These are phyloP conservation scores for Dillenia turbinata DNA, from an alignment of 164 flowering plant genomes.

Conservation along the genomic window DNA sequence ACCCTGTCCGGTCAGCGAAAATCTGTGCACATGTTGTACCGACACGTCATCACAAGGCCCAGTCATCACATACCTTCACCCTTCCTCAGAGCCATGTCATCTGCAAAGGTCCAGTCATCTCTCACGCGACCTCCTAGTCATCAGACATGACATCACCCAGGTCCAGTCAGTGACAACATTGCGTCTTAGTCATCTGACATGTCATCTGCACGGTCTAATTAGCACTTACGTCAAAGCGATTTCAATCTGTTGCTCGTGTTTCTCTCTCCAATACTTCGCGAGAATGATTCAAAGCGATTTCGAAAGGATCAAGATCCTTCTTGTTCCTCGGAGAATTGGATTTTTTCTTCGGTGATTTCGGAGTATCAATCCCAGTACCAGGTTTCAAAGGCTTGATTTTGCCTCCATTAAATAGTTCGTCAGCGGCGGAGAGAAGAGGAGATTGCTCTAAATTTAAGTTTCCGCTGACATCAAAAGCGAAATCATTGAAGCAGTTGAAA, in stretches of 20 bases:
- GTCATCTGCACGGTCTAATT: too few relatives aligned
- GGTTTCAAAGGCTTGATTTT: constrained; percentile 47
- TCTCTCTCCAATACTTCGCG: neutral
- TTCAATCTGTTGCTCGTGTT: constrained; percentile 17
- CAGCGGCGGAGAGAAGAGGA: constrained; percentile 36
- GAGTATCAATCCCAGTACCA: constrained; percentile 24
- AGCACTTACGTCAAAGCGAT: too few relatives aligned
- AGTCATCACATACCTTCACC: too few relatives aligned
- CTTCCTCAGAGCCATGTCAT: too few relatives aligned
- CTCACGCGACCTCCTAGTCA: too few relatives aligned
- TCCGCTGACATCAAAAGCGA: constrained; percentile 56
- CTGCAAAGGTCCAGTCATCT: too few relatives aligned
- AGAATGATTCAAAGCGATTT: constrained; percentile 23
- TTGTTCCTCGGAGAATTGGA: constrained; percentile 18
- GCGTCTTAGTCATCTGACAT: too few relatives aligned
- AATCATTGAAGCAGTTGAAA: constrained; percentile 10
- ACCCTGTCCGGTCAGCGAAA: too few relatives aligned
- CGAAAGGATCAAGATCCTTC: constrained; percentile 32
- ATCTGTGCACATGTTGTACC: too few relatives aligned
- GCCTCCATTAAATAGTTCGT: constrained; percentile 66
- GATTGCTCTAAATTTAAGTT: constrained; percentile 31
- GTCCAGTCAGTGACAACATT: too few relatives aligned
- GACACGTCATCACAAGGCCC: too few relatives aligned
- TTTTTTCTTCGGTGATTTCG: constrained; percentile 17
- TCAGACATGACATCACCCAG: too few relatives aligned